A percentile compares a stretch with the other conserved stretches of the same genome.
These are phyloP conservation scores for Grosmannia clavigera DNA, from an alignment of 2,329 filamentous ascomycete species.

Conservation along the genomic window DNA sequence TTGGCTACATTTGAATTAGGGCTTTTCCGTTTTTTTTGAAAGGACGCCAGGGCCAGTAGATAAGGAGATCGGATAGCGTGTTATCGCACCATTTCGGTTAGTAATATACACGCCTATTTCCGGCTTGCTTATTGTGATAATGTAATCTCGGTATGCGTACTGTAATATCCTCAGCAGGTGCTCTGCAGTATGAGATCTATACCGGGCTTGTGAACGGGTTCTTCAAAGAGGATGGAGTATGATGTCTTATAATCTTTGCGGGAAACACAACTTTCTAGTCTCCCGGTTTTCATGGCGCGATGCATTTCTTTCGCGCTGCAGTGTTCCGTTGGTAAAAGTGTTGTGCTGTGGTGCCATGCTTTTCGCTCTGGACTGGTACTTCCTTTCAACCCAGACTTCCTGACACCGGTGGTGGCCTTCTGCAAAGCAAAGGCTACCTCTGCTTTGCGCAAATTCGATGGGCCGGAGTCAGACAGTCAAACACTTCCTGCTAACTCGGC, in stretches of 20 bases:
- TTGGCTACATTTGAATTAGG: conserved; percentile 9
- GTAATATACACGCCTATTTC: not conserved
- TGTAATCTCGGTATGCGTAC: not conserved
- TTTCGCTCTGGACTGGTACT: not conserved
- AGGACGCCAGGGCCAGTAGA: conserved; percentile 3
- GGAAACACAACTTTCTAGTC: no score
- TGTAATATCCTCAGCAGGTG: no score
- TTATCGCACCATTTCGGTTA: not conserved
- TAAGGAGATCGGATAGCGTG: not conserved
- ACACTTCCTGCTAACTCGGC: not conserved
- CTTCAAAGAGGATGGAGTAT: no score
- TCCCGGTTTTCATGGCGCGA: no score
- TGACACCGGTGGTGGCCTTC: not conserved
- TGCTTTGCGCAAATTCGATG: not conserved
- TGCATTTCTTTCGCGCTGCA: not conserved
- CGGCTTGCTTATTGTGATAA: not conserved
- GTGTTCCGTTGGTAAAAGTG: not conserved
- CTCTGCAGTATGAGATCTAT: no score
- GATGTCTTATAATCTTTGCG: no score
- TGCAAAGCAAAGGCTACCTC: not conserved
- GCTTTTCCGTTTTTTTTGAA: conserved; percentile 9
- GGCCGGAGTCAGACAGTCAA: not conserved
- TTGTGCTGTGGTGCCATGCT: no score
- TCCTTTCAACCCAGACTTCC: not conserved
- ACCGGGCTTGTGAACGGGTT: no score